Evolutionary conservation across 2,329 filamentous ascomycete species (phyloP), one percentile per base, ranked within the genome.

Genomic region (Hymenoscyphus infarciens): DNA sequence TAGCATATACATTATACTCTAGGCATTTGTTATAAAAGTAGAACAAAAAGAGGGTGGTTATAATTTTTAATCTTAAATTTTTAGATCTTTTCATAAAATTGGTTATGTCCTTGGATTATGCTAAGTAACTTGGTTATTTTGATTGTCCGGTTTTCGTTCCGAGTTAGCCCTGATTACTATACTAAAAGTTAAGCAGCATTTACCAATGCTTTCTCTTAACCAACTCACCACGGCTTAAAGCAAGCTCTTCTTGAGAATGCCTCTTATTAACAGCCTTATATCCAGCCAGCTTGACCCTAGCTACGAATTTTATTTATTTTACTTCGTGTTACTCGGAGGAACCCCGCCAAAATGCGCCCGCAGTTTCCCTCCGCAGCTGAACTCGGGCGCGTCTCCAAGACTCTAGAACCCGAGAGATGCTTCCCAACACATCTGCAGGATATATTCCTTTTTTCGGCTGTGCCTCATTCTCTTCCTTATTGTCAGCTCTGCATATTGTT

Each of bases 31-130:
- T 55, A 52, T 55, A 27, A 55, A 27, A 6, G 25, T 2, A 3
- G 13, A 22, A 38, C 35, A 15, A 33, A 55, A 19, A 33, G 53
- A 55, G 25, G 16, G 8, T 55, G n/a, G 8, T 33, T 7, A 25
- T 55, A 55, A 55, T 55, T 29, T 33, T 55, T 55, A 55, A 55
- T 55, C 53, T 55, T 55, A 55, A 55, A 33, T 55, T 27, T 33
- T 33, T 55, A 33, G 29, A 55, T 33, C n/a, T 29, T 31, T 29
- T 31, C 27, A 5, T 8, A 19, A 55, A 31, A 31, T 55, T 11
- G 29, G 27, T 31, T 33, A 5, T 16, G n/a, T 22, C 16, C 19
- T 55, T 29, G 33, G 11, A 11, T 7, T 55, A n/a, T 33, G 27
- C 27, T 55, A 13, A 15, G 15, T 29, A 2, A 5, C 8, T 27